These are phyloP conservation scores for Panaeolus papilionaceus DNA, from an alignment of 768 basidiomycete species.

Conservation along the genomic window DNA sequence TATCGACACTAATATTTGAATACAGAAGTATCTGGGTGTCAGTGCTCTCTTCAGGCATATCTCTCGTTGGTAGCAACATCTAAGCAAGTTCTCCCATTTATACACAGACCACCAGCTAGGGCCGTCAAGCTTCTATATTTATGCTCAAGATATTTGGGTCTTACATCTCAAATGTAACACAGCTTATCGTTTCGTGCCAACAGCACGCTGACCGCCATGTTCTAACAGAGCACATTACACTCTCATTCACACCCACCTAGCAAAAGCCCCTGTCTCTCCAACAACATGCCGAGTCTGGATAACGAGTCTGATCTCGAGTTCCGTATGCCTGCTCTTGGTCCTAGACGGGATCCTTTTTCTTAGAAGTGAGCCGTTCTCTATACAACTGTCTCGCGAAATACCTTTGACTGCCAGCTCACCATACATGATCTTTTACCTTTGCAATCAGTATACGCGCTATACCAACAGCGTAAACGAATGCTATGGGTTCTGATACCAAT, in stretches of 20 bases:
- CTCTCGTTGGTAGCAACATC: not conserved
- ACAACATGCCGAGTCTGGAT: conserved; percentile 9
- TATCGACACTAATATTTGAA: not conserved
- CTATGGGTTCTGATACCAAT: not conserved
- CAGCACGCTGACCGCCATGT: not conserved
- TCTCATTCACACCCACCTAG: conserved; percentile 13
- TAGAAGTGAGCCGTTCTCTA: not conserved
- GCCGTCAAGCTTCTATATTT: conserved; percentile 6
- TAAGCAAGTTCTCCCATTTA: not conserved
- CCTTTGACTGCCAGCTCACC: not conserved
- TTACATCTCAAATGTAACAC: conserved; percentile 5
- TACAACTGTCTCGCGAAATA: not conserved
- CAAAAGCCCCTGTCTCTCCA: conserved; percentile 5
- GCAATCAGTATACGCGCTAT: conserved; percentile 4
- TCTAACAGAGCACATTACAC: conserved; percentile 6
- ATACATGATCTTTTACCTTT: not conserved
- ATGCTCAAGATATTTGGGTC: conserved; percentile 6
- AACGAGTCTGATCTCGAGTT: not conserved
- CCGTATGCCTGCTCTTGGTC: not conserved
- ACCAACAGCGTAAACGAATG: conserved; percentile 2
- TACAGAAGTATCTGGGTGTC: not conserved
- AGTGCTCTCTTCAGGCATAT: not conserved
- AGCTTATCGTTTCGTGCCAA: not conserved
- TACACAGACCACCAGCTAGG: not conserved
- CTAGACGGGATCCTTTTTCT: conserved; percentile 15